Conservation (phyloP, 305 asterid genomes). For the Rubia occidens region DNA sequence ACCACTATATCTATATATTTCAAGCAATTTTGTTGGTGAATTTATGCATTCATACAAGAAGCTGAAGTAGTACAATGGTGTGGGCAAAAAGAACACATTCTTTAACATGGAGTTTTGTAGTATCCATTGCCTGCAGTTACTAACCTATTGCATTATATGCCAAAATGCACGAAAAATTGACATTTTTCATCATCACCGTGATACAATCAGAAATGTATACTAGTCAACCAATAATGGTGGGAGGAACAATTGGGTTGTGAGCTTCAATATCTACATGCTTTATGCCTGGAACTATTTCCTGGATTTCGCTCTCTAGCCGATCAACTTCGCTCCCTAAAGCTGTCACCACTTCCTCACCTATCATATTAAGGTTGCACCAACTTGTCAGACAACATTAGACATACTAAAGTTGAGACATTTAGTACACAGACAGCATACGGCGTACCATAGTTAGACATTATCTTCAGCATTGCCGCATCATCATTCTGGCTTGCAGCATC, state of each 20-base stretch:
- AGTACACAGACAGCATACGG: neutral
- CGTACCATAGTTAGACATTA: conserved; percentile 87
- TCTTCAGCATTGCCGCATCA: conserved; percentile 51
- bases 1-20: no score
- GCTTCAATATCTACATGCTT: conserved; percentile 93
- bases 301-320: conserved; percentile 90
- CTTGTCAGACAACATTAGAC: neutral
- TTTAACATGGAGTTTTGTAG: neutral
- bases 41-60: neutral
- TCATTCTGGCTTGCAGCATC: conserved; percentile 67
- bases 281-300: conserved; percentile 85
- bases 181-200: neutral
- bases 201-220: neutral
- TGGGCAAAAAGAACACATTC: neutral
- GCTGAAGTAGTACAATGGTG: neutral
- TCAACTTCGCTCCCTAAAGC: conserved; percentile 97
- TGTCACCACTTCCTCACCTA: conserved; percentile 97
- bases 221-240: conserved; percentile 22
- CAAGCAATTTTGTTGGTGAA: neutral
- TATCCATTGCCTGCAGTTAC: neutral
- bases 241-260: conserved; percentile 64
- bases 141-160: neutral
- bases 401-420: conserved; percentile 62
- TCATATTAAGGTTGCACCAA: neutral
- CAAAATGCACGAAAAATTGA: neutral